A percentile compares a stretch with the other conserved stretches of the same genome.
phyloP scores from a whole-genome alignment of 1,284 basidiomycete species.

The Marasmius fiardii region DNA sequence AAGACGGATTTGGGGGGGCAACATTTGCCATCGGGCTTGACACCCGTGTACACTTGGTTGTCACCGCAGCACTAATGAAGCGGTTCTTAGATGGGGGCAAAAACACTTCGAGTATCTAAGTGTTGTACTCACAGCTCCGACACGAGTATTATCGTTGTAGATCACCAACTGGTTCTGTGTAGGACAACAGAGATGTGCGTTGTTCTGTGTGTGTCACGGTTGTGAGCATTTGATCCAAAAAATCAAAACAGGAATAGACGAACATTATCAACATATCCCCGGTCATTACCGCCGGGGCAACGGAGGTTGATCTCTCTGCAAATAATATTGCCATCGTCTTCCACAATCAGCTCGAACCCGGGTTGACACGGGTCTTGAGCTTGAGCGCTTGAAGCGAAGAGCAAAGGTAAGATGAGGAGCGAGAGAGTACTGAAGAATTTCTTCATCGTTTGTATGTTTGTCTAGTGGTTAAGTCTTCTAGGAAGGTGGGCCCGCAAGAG shows the following conservation, averaged over 20 bases:
- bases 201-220: background rate
- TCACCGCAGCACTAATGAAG: slow-evolving; percentile 1
- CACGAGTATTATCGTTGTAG: background rate
- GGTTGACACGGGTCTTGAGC: background rate
- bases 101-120: background rate
- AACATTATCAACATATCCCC: background rate
- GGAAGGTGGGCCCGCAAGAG: no score
- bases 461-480: background rate
- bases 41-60: background rate
- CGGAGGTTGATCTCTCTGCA: background rate
- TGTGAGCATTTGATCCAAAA: background rate
- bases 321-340: background rate
- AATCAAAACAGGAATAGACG: background rate
- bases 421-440: background rate
- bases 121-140: background rate
- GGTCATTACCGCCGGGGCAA: background rate
- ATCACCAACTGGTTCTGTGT: background rate
- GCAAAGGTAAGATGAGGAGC: background rate
- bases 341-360: background rate
- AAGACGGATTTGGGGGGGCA: background rate
- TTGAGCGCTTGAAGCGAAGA: background rate
- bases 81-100: background rate
- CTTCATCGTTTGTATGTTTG: background rate
- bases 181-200: background rate
- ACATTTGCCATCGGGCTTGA: slow-evolving; percentile 3